A percentile compares a stretch with the other conserved stretches of the same genome.
These are phyloP conservation scores for Didymella glomerata DNA, from an alignment of 2,329 filamentous ascomycete genomes.

Conservation along the genomic window DNA sequence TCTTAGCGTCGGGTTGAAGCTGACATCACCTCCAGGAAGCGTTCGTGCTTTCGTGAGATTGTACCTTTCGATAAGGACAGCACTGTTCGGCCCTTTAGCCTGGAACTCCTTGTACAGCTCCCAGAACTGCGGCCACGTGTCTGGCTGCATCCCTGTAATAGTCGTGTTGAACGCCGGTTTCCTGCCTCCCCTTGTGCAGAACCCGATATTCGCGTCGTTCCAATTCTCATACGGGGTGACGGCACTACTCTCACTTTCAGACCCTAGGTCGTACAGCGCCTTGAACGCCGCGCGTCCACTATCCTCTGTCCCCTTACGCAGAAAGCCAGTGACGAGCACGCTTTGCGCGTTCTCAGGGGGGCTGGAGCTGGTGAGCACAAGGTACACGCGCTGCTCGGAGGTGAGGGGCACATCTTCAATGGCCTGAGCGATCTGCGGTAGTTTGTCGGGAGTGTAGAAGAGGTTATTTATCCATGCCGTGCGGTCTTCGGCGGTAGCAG, in stretches of 20 bases:
- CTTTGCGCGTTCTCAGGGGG: conserved; percentile 32
- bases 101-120: conserved; percentile 52
- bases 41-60: conserved; percentile 44
- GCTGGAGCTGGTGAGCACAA: conserved; percentile 45
- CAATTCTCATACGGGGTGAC: conserved; percentile 50
- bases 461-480: conserved; percentile 40
- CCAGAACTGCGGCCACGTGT: conserved; percentile 53
- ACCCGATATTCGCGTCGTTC: conserved; percentile 52
- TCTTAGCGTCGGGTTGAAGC: conserved; percentile 43
- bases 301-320: conserved; percentile 46
- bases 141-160: conserved; percentile 46
- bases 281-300: conserved; percentile 47
- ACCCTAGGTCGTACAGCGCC: conserved; percentile 48
- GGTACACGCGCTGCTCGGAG: conserved; percentile 49
- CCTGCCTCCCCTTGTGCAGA: conserved; percentile 51
- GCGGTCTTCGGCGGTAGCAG: conserved; percentile 32
- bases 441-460: conserved; percentile 36
- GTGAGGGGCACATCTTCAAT: conserved; percentile 50
- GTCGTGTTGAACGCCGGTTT: conserved; percentile 53
- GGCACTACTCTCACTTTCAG: conserved; percentile 24
- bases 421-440: conserved; percentile 48
- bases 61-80: conserved; percentile 51
- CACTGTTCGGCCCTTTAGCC: conserved; percentile 43
- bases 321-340: conserved; percentile 44
- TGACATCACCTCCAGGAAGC: conserved; percentile 10